A percentile compares a stretch with the other conserved stretches of the same genome.
Evolutionary conservation across 495 filamentous ascomycete species (phyloP).

Genomic region (Penicillium herquei): DNA sequence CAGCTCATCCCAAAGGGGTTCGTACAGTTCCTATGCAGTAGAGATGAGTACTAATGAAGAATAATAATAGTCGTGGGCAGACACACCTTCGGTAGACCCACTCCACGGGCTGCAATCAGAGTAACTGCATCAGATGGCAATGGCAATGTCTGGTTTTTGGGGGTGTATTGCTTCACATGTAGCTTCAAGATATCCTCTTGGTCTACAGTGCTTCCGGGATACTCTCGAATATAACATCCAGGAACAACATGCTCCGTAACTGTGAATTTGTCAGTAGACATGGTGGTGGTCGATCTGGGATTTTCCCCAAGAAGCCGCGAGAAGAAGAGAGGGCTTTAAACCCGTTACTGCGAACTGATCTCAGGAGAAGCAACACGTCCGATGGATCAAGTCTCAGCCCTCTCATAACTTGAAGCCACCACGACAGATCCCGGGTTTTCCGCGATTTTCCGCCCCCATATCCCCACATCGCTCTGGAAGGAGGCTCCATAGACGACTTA

Average conservation of each 20-base stretch:
- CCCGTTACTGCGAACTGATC: no score
- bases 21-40: neutral
- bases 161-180: neutral
- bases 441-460: no score
- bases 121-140: neutral
- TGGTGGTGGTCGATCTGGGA: neutral
- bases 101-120: neutral
- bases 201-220: neutral
- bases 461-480: no score
- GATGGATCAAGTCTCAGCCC: no score
- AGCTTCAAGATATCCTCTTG: constrained; percentile 1
- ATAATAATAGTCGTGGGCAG: neutral
- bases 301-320: no score
- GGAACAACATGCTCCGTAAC: neutral
- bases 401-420: no score
- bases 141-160: neutral
- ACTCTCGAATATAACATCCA: constrained; percentile 1
- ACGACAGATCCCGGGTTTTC: no score
- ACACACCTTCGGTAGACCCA: neutral
- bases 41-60: neutral
- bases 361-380: no score
- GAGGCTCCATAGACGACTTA: no score
- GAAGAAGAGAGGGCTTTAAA: no score
- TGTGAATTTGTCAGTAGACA: neutral
- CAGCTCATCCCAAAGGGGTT: constrained; percentile 1